Conservation (phyloP, 2,329 filamentous ascomycete genomes). For the Xylariales sp. region DNA sequence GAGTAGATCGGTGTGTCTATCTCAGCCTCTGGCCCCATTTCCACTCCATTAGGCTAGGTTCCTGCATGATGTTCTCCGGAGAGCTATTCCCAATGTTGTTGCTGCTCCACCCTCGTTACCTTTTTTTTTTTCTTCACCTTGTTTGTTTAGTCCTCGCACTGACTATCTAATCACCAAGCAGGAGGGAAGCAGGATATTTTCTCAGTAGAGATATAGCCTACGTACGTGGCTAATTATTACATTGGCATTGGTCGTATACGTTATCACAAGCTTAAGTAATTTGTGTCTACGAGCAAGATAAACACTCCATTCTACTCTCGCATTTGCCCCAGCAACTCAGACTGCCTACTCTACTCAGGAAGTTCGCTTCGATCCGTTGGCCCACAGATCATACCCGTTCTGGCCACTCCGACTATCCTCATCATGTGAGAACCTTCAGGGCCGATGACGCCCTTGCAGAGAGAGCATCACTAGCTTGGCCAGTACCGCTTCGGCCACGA, state of each 20-base stretch:
- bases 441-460: constrained; percentile 1
- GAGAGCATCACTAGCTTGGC: neutral
- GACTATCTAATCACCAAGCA: too few species aligned
- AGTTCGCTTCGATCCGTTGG: neutral
- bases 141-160: too few species aligned
- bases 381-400: constrained; percentile 1
- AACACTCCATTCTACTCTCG: too few species aligned
- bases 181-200: neutral
- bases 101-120: neutral
- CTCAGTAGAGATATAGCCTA: neutral
- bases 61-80: neutral
- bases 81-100: neutral
- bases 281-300: too few species aligned
- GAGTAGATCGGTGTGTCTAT: constrained; percentile 3
- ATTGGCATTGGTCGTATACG: too few species aligned
- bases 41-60: neutral
- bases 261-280: too few species aligned
- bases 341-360: neutral
- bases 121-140: neutral
- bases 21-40: neutral
- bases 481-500: neutral
- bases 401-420: neutral
- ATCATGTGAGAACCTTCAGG: neutral
- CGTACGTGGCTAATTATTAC: neutral
- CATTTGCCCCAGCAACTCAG: neutral